Base-by-base conservation (phyloP, 2,329 filamentous ascomycete species). In the Colletotrichum incanum region DNA sequence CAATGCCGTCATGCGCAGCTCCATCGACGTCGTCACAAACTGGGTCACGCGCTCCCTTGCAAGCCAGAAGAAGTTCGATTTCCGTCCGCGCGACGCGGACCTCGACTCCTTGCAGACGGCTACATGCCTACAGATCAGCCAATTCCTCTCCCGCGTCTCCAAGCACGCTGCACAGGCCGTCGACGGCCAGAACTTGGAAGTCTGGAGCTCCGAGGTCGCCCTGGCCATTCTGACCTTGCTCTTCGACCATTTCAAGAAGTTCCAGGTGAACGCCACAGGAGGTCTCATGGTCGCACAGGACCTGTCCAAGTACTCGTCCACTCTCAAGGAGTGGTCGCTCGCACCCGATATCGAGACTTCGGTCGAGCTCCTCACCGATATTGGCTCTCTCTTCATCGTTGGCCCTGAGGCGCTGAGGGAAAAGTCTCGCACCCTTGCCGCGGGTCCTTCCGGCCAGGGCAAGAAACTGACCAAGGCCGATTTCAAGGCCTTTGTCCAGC, bases 261-360 rank as follows among this genome's bases (percentile, higher is more conserved):
- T 97, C 84, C 91, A 93, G 73, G 94, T 99, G 75, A 98, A 95
- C 76, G 94, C 95, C 50, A 95, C 96, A 0, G 96, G 96, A 73
- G 96, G 95, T 2, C 89, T 99, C 58, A 96, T 98, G 90, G 94
- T 98, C 34, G 96, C 93, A 45, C 97, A 98, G 84, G 96, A 99
- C 80, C 95, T 98, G 81, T 94, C 94, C 45, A 95, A 94, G 79
- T 99, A 99, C 81, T 93, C 94, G 11, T 93, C 95, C 73, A 90
- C 97, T 14, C 87, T 99, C 75, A 91, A 94, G 74, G 91, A 91
- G 43, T 98, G 95, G 94, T 90, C 93, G 37, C 86, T 95, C 50
- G 87, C 89, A 65, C 92, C 91, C 76, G 90, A 93, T 50, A 90
- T 91, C 60, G 88, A 90, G 76, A 87, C 88, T 31, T 89, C 90